Evolutionary conservation across 1,284 basidiomycete genomes (phyloP), one percentile per base, ranked within the genome.

Genomic region (Cutaneotrichosporon sp.): DNA sequence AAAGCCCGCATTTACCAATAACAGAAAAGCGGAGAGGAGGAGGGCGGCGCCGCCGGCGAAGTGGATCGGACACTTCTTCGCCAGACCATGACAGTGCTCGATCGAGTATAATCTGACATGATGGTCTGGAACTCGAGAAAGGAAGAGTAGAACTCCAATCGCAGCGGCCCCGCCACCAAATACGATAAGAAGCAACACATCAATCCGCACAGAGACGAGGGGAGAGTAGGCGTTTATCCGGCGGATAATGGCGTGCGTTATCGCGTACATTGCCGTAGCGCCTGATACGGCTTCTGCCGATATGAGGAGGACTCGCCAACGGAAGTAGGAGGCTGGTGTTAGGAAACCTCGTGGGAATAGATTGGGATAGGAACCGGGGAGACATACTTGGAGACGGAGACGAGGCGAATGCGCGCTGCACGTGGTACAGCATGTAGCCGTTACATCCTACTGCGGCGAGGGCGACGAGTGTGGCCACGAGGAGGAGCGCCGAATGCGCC

Each of bases 261-360:
- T 13, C 6, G 51, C 51, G 31, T 34, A 53, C 31, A 53, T 2
- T 5, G 30, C 30, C 13, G 30, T 14, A 10, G 51, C 51, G 51
- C 6, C 30, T 9, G 13, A 30, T 13, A 32, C 18, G 11, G 51
- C 51, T 14, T 32, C 30, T 31, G 51, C 51, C 14, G 51, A 30
- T 31, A 53, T 53, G 30, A 53, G 51, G 31, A 53, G 51, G 18
- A 31, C 51, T 16, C 51, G 51, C 51, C 51, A 53, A 14, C 31
- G 51, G 30, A 18, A 30, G 31, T 10, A 31, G 30, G 32, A n/a
- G 31, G 14, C 51, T 53, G 51, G 14, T 14, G 51, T 53, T 18
- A 53, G 18, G 8, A 13, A 8, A 6, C 16, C 26, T 26, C 26
- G 26, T 26, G 26, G 26, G 26, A 26, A 26, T n/a, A n/a, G 26